These are phyloP conservation scores for Symbiodinium pilosum DNA, from an alignment of 73 alveolate species.

Conservation along the genomic window DNA sequence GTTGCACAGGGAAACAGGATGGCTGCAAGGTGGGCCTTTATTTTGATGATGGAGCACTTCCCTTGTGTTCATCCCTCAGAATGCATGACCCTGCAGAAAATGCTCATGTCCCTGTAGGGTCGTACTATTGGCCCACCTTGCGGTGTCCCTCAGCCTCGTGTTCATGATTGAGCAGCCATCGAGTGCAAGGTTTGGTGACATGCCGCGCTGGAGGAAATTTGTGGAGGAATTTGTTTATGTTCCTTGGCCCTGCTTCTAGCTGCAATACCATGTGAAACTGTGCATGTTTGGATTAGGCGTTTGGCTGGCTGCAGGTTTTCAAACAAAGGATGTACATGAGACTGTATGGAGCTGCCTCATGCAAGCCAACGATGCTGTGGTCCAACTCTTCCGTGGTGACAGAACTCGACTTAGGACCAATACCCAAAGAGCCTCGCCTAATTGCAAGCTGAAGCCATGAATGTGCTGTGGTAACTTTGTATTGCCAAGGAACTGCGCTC, in stretches of 20 bases:
- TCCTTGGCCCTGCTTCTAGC: too few species aligned
- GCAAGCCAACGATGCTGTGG: constrained; percentile 18
- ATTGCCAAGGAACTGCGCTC: too few species aligned
- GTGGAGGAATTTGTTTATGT: background rate
- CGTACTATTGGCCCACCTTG: background rate
- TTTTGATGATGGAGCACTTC: too few species aligned
- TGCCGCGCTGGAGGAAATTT: constrained; percentile 1
- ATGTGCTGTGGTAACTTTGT: too few species aligned
- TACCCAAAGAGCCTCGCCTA: too few species aligned
- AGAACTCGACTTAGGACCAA: background rate
- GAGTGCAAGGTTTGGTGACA: background rate
- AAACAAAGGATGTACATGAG: background rate
- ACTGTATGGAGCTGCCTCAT: background rate
- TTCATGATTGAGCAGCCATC: constrained; percentile 22
- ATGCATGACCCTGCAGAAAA: too few species aligned
- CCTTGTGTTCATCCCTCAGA: too few species aligned
- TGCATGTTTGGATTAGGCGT: too few species aligned
- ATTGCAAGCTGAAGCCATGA: too few species aligned
- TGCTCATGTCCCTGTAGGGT: background rate
- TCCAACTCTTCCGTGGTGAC: background rate
- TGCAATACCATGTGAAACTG: too few species aligned
- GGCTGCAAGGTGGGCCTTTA: background rate
- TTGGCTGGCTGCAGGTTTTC: too few species aligned
- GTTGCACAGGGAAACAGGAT: background rate
- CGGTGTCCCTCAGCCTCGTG: background rate